phyloP scores from a whole-genome alignment of 768 basidiomycete genomes.

The Floccularia luteovirens region DNA sequence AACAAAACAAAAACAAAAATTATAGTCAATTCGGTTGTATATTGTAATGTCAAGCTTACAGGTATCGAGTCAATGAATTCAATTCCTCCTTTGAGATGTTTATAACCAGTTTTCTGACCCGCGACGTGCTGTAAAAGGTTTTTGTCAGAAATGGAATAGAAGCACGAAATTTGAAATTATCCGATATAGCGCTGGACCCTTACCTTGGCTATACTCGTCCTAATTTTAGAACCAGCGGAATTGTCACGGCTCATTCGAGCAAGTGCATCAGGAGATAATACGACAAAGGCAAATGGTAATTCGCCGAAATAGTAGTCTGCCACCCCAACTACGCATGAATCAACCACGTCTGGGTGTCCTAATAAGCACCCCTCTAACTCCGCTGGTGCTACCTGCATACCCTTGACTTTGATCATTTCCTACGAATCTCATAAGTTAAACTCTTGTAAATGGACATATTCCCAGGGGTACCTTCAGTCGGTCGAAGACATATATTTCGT shows the following conservation, averaged over 20 bases:
- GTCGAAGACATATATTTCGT: slow-evolving; percentile 51
- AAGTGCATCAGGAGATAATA: slow-evolving; percentile 32
- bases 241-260: slow-evolving; percentile 18
- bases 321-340: slow-evolving; percentile 55
- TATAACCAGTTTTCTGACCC: slow-evolving; percentile 6
- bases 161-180: no score
- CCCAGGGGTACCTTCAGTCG: slow-evolving; percentile 44
- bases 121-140: slow-evolving; percentile 28
- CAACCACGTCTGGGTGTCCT: slow-evolving; percentile 45
- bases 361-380: slow-evolving; percentile 48
- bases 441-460: neutral
- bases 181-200: no score
- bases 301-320: slow-evolving; percentile 58
- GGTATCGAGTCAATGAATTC: slow-evolving; percentile 1
- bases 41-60: neutral
- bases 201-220: slow-evolving; percentile 35
- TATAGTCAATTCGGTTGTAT: neutral
- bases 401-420: slow-evolving; percentile 64
- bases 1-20: no score
- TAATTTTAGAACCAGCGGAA: slow-evolving; percentile 21
- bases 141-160: neutral
- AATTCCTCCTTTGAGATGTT: slow-evolving; percentile 2
- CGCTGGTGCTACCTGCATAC: slow-evolving; percentile 47
- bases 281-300: slow-evolving; percentile 56
- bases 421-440: slow-evolving; percentile 11